Conservation (phyloP, 257 asterid species). For the Solanum lignicaule region DNA sequence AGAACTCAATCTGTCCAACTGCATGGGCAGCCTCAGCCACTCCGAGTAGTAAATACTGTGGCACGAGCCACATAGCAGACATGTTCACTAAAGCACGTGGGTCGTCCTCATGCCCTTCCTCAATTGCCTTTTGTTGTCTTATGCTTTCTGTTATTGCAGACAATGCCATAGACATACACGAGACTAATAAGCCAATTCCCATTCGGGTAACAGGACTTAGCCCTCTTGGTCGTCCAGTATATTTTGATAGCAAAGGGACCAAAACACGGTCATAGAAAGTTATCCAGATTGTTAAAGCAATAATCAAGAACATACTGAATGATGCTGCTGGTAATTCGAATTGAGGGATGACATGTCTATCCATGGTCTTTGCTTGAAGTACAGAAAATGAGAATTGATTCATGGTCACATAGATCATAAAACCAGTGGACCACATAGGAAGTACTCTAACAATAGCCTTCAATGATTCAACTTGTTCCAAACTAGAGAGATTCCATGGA, state of each 20-base stretch:
- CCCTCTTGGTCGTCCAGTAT: not conserved
- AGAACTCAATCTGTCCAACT: conserved; percentile 13
- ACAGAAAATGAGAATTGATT: not conserved
- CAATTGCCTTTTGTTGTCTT: not conserved
- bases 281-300: not conserved
- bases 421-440: too few relatives aligned
- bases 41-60: not conserved
- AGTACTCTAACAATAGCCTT: too few relatives aligned
- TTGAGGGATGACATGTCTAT: conserved; percentile 3
- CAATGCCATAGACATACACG: not conserved
- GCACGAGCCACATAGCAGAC: conserved; percentile 20
- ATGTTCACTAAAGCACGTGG: not conserved
- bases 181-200: conserved; percentile 8
- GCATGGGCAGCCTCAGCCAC: conserved; percentile 7
- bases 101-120: conserved; percentile 4
- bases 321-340: conserved; percentile 15
- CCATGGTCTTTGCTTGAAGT: conserved; percentile 9
- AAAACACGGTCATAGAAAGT: conserved; percentile 2
- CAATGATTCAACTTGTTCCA: conserved; percentile 8
- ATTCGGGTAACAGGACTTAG: conserved; percentile 1
- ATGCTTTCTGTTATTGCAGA: conserved; percentile 9
- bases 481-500: not conserved
- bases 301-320: not conserved
- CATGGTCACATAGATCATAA: too few relatives aligned
- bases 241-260: conserved; percentile 1